Evolutionary conservation across 176 grass and related monocot species (phyloP).

Genomic region (Eragrostis curvula): DNA sequence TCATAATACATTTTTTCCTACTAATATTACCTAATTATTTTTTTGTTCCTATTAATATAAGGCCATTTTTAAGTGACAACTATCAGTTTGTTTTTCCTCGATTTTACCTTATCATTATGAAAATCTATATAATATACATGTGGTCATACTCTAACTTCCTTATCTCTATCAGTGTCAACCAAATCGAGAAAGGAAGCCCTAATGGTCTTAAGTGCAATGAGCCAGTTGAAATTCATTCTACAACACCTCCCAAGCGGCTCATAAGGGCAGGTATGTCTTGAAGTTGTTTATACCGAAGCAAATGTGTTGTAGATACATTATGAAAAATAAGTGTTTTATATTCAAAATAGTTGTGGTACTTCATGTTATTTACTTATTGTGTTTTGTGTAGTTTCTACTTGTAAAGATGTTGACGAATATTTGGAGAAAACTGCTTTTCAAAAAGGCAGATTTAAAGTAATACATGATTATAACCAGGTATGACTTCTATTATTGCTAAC

Average conservation of each 20-base stretch:
- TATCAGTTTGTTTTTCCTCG: background rate
- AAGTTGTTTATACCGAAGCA: conserved; percentile 20
- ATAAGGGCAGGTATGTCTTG: conserved; percentile 50
- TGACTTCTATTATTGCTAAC: background rate
- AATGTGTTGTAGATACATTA: background rate
- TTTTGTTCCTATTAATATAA: conserved; percentile 11
- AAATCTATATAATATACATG: background rate
- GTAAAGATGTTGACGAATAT: conserved; percentile 53
- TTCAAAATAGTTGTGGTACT: background rate
- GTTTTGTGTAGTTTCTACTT: conserved; percentile 44
- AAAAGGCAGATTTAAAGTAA: conserved; percentile 73
- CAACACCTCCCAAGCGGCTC: conserved; percentile 32
- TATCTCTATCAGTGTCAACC: conserved; percentile 49
- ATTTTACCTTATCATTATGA: background rate
- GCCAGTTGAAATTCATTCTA: conserved; percentile 43
- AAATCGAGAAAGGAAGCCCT: conserved; percentile 30
- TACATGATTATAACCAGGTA: conserved; percentile 59
- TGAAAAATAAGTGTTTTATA: no score
- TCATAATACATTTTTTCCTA: background rate
- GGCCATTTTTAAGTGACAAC: no score
- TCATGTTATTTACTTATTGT: background rate
- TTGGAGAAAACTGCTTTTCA: conserved; percentile 48
- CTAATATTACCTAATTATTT: no score
- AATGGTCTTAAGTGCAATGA: conserved; percentile 43
- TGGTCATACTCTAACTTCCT: conserved; percentile 8